phyloP scores from a whole-genome alignment of 2,329 filamentous ascomycete species.

The Aspergillus viridinutans region DNA sequence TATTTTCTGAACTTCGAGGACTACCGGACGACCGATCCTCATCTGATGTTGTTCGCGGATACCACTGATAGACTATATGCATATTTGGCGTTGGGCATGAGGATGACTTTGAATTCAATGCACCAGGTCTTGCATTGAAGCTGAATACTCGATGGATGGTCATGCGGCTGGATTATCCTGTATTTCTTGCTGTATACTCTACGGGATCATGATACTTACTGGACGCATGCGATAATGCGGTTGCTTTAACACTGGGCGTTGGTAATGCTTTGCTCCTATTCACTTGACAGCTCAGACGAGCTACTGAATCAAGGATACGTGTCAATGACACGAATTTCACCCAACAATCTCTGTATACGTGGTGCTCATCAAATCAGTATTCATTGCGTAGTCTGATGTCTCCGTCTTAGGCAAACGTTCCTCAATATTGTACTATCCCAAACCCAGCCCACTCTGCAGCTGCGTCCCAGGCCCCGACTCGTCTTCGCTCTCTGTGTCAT shows the following conservation, averaged over 20 bases:
- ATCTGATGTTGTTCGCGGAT: conserved; percentile 16
- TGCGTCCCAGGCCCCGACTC: conserved; percentile 27
- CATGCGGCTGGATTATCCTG: background rate
- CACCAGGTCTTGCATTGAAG: conserved; percentile 1
- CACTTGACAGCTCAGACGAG: background rate
- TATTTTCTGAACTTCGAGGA: background rate
- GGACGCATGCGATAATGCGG: background rate
- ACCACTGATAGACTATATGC: conserved; percentile 33
- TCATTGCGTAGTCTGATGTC: background rate
- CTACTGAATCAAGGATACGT: background rate
- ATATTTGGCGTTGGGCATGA: conserved; percentile 11
- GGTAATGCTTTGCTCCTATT: background rate
- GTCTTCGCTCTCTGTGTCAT: conserved; percentile 31
- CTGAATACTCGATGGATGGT: background rate
- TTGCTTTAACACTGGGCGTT: background rate
- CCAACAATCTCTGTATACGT: background rate
- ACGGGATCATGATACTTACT: background rate
- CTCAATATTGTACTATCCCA: conserved; percentile 13
- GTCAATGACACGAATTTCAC: background rate
- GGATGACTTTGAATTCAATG: conserved; percentile 1
- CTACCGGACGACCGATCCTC: background rate
- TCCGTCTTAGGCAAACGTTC: background rate
- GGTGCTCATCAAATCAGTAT: background rate
- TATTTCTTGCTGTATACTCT: background rate
- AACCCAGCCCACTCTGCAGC: conserved; percentile 27